Percentiles rank a stretch among this genome's conserved stretches.
These are phyloP conservation scores for Debaryomyces sp. DNA, from an alignment of 1,139 yeast species.

Conservation along the genomic window DNA sequence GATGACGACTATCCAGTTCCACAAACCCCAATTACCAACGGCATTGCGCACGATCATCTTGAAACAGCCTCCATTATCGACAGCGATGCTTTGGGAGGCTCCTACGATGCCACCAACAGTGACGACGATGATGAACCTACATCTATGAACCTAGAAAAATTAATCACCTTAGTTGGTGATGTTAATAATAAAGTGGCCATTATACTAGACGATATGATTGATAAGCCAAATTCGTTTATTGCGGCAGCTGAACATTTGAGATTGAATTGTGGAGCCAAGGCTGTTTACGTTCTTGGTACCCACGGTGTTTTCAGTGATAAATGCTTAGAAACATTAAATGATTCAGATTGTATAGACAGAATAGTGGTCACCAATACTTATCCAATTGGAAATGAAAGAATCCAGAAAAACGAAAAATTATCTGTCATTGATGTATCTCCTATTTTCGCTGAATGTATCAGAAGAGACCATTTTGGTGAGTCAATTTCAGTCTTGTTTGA, in stretches of 20 bases:
- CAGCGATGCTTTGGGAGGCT: slow-evolving; percentile 73
- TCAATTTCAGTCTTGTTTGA: slow-evolving; percentile 90
- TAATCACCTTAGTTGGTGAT: slow-evolving; percentile 95
- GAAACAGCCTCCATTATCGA: slow-evolving; percentile 25
- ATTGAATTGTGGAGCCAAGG: slow-evolving; percentile 91
- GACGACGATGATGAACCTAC: slow-evolving; percentile 87
- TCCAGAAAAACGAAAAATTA: slow-evolving; percentile 62
- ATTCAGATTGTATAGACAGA: slow-evolving; percentile 78
- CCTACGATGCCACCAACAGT: slow-evolving; percentile 73
- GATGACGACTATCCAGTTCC: slow-evolving; percentile 67
- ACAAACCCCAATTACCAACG: slow-evolving; percentile 16
- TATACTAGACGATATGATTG: slow-evolving; percentile 95
- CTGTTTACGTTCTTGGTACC: slow-evolving; percentile 89
- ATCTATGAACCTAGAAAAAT: slow-evolving; percentile 71
- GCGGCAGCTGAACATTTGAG: slow-evolving; percentile 98
- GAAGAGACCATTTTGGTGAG: slow-evolving; percentile 98
- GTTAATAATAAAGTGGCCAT: slow-evolving; percentile 91
- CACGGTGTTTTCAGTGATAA: slow-evolving; percentile 92
- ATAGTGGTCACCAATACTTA: slow-evolving; percentile 96
- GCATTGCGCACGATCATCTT: slow-evolving; percentile 7
- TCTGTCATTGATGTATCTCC: slow-evolving; percentile 91
- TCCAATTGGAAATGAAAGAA: slow-evolving; percentile 71
- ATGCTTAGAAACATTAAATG: slow-evolving; percentile 78
- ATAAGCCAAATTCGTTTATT: slow-evolving; percentile 88
- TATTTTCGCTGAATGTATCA: slow-evolving; percentile 95